phyloP scores from a whole-genome alignment of 495 filamentous ascomycete species.

The Penicillium paradoxum region DNA sequence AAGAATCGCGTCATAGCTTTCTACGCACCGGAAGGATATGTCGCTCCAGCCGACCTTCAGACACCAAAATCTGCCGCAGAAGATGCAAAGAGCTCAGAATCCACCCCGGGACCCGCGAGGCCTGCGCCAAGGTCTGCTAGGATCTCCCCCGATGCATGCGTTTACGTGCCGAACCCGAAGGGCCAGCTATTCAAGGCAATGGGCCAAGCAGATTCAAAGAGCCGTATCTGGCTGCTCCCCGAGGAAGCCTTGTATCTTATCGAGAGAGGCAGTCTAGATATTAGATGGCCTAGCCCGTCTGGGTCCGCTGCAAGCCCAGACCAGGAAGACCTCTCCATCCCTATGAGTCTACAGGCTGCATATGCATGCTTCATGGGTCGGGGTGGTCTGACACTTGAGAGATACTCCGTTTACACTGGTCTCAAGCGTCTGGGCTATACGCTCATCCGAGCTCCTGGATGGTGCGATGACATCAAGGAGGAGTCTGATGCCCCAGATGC shows the following conservation, averaged over 20 bases:
- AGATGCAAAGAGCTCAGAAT: conserved; percentile 13
- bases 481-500: background rate
- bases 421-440: conserved; percentile 82
- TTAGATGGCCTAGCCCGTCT: conserved; percentile 65
- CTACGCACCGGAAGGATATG: conserved; percentile 40
- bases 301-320: background rate
- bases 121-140: conserved; percentile 16
- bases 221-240: conserved; percentile 74
- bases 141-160: conserved; percentile 36
- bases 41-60: conserved; percentile 13
- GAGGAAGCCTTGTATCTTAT: conserved; percentile 88
- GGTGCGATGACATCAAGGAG: conserved; percentile 33
- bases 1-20: conserved; percentile 52
- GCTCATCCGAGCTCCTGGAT: conserved; percentile 61
- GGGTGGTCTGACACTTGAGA: conserved; percentile 65
- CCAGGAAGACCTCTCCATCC: conserved; percentile 55
- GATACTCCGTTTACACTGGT: conserved; percentile 80
- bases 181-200: conserved; percentile 54
- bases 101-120: conserved; percentile 11
- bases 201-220: conserved; percentile 51
- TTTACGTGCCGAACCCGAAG: conserved; percentile 41
- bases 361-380: conserved; percentile 73
- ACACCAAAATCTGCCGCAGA: conserved; percentile 11
- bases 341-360: conserved; percentile 84
- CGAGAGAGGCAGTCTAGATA: conserved; percentile 79